Conservation (phyloP, 202 grass and related monocot genomes). For the Alloteropsis angusta region DNA sequence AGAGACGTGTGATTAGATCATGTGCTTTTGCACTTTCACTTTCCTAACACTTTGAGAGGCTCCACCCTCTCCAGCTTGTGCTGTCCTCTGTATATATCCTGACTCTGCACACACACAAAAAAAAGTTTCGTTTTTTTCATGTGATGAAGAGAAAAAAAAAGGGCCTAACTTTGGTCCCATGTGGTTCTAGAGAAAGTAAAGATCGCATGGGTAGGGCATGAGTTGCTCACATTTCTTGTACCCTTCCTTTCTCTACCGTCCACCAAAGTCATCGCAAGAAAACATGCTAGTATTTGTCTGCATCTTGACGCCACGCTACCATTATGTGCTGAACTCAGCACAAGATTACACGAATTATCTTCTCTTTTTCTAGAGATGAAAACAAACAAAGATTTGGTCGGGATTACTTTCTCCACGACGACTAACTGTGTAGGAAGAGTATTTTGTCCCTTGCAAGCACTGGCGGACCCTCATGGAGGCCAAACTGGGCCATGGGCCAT, state of each 20-base stretch:
- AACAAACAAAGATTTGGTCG: neutral
- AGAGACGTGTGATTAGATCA: neutral
- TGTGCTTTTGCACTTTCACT: neutral
- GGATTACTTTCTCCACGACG: neutral
- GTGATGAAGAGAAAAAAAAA: neutral
- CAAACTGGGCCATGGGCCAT: too few species aligned
- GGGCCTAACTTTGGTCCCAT: neutral
- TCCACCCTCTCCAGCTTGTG: neutral
- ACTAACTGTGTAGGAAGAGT: neutral
- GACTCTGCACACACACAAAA: neutral
- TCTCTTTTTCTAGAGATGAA: neutral
- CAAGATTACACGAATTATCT: neutral
- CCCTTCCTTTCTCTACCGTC: conserved; percentile 13
- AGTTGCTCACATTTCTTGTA: neutral
- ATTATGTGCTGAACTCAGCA: neutral
- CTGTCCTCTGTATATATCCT: neutral
- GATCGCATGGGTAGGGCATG: neutral
- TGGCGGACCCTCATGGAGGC: too few species aligned
- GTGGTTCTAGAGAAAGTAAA: neutral
- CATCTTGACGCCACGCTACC: neutral
- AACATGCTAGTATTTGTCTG: neutral
- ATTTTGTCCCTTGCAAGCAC: neutral
- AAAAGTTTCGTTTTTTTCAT: neutral
- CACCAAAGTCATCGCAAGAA: neutral
- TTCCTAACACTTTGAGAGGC: neutral